Percentiles rank a stretch among this genome's conserved stretches.
Conservation (phyloP, 164 flowering plant genomes). For the Piper betle region DNA sequence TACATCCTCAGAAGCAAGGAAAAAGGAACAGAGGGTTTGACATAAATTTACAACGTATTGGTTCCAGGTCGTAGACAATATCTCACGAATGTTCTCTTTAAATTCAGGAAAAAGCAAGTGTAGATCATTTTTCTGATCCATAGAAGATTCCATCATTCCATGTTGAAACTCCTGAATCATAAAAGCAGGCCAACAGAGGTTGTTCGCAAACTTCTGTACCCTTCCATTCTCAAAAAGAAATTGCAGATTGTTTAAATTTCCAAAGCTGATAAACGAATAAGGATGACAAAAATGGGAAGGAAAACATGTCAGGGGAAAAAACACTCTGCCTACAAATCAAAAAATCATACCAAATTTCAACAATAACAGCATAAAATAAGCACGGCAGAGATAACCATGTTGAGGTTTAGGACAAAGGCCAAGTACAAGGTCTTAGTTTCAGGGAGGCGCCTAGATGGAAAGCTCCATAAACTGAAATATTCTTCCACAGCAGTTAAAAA, state of each 20-base stretch:
- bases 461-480: too few species aligned
- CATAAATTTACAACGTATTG: conserved; percentile 59
- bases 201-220: conserved; percentile 88
- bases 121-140: conserved; percentile 11
- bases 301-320: neutral
- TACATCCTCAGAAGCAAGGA: conserved; percentile 40
- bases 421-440: too few species aligned
- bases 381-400: neutral
- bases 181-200: conserved; percentile 77
- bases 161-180: conserved; percentile 61
- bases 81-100: conserved; percentile 4
- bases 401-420: neutral
- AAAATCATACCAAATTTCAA: too few species aligned
- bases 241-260: conserved; percentile 81
- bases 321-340: too few species aligned
- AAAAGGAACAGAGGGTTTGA: conserved; percentile 61
- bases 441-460: too few species aligned
- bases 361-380: neutral
- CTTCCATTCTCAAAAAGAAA: conserved; percentile 93
- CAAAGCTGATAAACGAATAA: conserved; percentile 65
- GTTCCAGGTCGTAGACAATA: conserved; percentile 34
- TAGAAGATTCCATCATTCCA: conserved; percentile 16
- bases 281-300: conserved; percentile 10
- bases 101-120: conserved; percentile 11
- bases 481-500: too few species aligned